Base-by-base conservation (phyloP, 2,329 filamentous ascomycete genomes). In the Sporothrix brasiliensis region DNA sequence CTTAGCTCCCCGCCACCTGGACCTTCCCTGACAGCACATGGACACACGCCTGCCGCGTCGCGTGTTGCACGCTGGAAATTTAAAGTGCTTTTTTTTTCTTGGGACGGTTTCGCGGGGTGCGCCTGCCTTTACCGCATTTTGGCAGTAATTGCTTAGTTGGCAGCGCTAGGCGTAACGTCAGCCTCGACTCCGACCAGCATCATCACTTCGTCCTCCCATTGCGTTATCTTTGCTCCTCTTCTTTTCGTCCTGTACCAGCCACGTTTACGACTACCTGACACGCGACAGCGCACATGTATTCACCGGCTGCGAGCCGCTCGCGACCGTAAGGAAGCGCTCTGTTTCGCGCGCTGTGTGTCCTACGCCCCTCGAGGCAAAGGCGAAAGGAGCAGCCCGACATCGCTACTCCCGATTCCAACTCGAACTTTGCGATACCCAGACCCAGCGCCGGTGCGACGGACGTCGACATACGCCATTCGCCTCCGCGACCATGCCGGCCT, bases 91-190 rank as follows among this genome's bases (percentile, higher is more conserved):
- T 60, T 67, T 53, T 30, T 14, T 16, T 56, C 21, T 34, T 44
- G 4, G 30, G 30, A 13, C 34, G 68, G 30, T 50, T 44, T 50
- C 49, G 68, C 30, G 58, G 58, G 58, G 30, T 47, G 50, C 56
- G 34, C 11, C 21, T 56, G 58, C 16, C 68, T 58, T 52, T 70
- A 58, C 53, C 69, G 63, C 49, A 68, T 67, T 67, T 70, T 54
- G 65, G 65, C 65, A 34, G 34, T 34, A 34, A 49, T 54, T 24
- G 24, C 24, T 24, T 24, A 24, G 24, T 30, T 67, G 65, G 50
- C 34, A 4, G 19, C 21, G 44, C 60, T 10, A 49, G 39, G n/a
- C 21, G 3, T 16, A 19, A 39, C n/a, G 3, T 24, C 10, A 16
- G 1, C n/a, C 21, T 24, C 10, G n/a, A 61, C 58, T 21, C 27